Evolutionary conservation across 306 rosid genomes (phyloP).

Genomic region (Lathyrus aphaca): DNA sequence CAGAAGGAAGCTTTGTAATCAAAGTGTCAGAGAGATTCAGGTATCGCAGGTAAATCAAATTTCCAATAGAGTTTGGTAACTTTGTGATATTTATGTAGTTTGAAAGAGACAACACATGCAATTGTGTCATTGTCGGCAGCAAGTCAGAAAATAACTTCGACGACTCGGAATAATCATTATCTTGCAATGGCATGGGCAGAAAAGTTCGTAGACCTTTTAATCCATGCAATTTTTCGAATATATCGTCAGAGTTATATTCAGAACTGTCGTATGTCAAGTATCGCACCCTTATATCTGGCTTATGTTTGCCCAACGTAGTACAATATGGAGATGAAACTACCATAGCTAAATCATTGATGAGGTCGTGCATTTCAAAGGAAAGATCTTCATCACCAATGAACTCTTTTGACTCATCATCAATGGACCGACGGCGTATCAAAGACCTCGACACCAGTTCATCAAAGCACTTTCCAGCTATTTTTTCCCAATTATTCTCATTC

Average conservation of each 20-base stretch:
- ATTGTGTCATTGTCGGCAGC: too few species aligned
- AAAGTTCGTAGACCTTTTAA: not conserved
- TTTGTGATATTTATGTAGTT: too few species aligned
- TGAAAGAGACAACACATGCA: too few species aligned
- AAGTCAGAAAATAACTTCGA: too few species aligned
- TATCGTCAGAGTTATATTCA: not conserved
- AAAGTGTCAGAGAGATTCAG: not conserved
- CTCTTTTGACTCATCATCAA: not conserved
- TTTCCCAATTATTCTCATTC: not conserved
- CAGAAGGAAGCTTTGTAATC: not conserved
- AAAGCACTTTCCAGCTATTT: not conserved
- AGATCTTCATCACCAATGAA: too few species aligned
- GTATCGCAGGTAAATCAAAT: not conserved
- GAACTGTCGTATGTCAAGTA: not conserved
- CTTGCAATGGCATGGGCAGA: not conserved
- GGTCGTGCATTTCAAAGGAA: not conserved
- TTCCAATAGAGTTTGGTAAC: constrained; percentile 1
- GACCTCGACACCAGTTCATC: not conserved
- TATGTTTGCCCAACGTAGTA: not conserved
- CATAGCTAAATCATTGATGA: not conserved
- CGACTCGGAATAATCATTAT: too few species aligned
- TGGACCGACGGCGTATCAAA: not conserved
- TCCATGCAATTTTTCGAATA: not conserved
- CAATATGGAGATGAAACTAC: not conserved
- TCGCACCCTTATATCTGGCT: not conserved